Base-by-base conservation (phyloP, 345 rosid species). In the Euphorbia lathyris region DNA sequence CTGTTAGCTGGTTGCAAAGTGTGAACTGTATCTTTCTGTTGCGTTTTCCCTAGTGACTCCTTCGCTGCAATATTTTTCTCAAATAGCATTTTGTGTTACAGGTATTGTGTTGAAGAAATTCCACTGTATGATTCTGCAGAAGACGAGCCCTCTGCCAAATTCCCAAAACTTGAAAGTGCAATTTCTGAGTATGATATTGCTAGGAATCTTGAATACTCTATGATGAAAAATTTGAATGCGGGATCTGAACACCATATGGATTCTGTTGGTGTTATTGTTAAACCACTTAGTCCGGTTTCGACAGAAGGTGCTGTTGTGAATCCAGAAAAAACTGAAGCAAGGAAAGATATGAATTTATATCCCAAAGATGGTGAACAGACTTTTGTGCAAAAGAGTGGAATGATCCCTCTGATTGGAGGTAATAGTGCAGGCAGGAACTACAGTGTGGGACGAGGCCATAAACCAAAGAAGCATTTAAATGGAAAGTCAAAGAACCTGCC, bases 121-220 rank as follows among this genome's bases (percentile, higher is more conserved):
- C 97, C 94, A 19, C 81, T 90, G 5, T 92, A 95, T 76, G 99
- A 95, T 83, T 95, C 99, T 68, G 91, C 92, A 13, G 98, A 95
- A 87, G 98, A 95, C 77, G 97, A 92, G 80, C 94, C 92, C 70
- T 68, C 80, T 32, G 72, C 80, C 42, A 91, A 84, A 83, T 82
- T 85, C 23, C 72, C 68, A 38, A 90, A 85, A 82, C 73, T 71
- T 68, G 68, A 38, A 3, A 83, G 79, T 56, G 19, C 69, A 52
- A 70, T 68, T 69, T 70, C 66, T 47, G 77, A 36, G 63, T 57
- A 70, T 72, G 78, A 68, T 70, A 64, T 74, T 42, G 63, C 68
- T 58, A 79, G 53, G 60, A 75, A 78, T 68, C 65, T 72, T 53
- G 83, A 82, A 51, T 72, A 34, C 61, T 51, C 77, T 8, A 12